phyloP scores from a whole-genome alignment of 2,329 filamentous ascomycete species.

The Epichloe sp. region DNA sequence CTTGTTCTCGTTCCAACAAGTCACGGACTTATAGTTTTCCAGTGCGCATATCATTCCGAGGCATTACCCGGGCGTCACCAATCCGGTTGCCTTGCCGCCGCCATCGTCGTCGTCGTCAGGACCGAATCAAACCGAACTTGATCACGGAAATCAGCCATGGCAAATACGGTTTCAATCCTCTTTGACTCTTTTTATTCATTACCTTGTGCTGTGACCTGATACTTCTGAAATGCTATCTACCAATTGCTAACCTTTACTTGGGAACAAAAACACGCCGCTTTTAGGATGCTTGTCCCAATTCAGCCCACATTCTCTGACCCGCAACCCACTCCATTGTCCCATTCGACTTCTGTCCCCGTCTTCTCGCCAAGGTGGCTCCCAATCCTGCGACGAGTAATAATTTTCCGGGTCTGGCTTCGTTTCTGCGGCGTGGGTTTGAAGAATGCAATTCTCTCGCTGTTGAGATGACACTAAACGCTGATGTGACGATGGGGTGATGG shows the following conservation, averaged over 20 bases:
- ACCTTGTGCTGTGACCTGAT: constrained; percentile 10
- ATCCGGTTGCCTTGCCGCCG: no score
- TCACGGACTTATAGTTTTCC: no score
- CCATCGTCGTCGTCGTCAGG: no score
- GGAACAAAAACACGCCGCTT: constrained; percentile 4
- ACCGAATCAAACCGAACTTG: not conserved
- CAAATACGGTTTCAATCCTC: not conserved
- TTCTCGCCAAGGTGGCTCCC: constrained; percentile 1
- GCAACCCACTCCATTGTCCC: not conserved
- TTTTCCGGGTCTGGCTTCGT: not conserved
- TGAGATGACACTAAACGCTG: constrained; percentile 8
- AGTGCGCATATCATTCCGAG: no score
- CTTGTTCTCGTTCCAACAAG: no score
- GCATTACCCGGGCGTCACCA: no score
- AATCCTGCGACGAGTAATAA: not conserved
- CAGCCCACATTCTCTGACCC: constrained; percentile 3
- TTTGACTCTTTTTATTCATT: constrained; percentile 4
- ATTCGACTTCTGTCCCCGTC: constrained; percentile 1
- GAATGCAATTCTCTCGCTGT: constrained; percentile 4
- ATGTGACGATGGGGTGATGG: constrained; percentile 9
- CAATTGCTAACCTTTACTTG: constrained; percentile 5
- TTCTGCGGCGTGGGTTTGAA: constrained; percentile 1
- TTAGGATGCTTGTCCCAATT: constrained; percentile 2
- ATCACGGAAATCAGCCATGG: not conserved
- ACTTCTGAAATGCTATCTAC: constrained; percentile 7